Conservation (phyloP, 2,329 filamentous ascomycete species). For the Xylaria sp. region DNA sequence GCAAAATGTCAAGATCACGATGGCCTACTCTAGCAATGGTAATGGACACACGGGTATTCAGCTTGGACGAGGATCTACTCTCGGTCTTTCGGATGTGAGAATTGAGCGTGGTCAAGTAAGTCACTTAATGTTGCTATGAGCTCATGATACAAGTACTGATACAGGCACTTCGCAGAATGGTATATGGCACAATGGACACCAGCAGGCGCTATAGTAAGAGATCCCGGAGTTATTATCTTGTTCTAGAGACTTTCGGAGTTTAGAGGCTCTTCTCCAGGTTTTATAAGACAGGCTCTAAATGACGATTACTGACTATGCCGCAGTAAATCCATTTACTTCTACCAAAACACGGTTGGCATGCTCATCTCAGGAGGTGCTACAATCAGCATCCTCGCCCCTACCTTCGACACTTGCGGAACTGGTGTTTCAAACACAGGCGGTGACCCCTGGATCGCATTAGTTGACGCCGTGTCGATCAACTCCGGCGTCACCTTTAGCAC, state of each 20-base stretch:
- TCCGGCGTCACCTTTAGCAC: slow-evolving; percentile 56
- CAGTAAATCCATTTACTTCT: slow-evolving; percentile 57
- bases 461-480: slow-evolving; percentile 56
- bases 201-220: slow-evolving; percentile 54
- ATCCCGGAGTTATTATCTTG: neutral
- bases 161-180: slow-evolving; percentile 50
- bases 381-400: slow-evolving; percentile 55
- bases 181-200: slow-evolving; percentile 57
- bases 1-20: slow-evolving; percentile 57
- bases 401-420: slow-evolving; percentile 55
- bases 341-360: slow-evolving; percentile 56
- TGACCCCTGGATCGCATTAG: slow-evolving; percentile 55
- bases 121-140: neutral
- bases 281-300: neutral
- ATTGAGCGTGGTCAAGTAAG: slow-evolving; percentile 55
- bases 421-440: slow-evolving; percentile 54
- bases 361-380: slow-evolving; percentile 54
- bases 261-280: neutral
- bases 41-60: slow-evolving; percentile 56
- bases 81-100: slow-evolving; percentile 56
- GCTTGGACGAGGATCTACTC: slow-evolving; percentile 56
- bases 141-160: slow-evolving; percentile 22
- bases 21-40: slow-evolving; percentile 52
- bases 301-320: neutral
- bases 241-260: neutral